A percentile compares a stretch with the other conserved stretches of the same genome.
Conservation (phyloP, 352 stramenopile species). For the Phytophthora colocasiae region DNA sequence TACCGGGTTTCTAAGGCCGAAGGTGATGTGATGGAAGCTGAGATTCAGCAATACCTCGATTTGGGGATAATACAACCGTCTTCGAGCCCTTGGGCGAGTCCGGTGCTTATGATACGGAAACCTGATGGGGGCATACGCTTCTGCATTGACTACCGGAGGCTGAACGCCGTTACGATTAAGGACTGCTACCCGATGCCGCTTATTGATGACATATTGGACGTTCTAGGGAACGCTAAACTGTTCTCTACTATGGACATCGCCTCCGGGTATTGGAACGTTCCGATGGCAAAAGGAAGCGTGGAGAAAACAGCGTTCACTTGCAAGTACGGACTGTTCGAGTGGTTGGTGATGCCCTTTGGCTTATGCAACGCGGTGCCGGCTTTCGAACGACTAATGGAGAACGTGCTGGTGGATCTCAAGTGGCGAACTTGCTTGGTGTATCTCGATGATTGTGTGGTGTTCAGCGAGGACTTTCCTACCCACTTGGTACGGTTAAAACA, state of each 20-base stretch:
- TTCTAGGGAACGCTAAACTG: background rate
- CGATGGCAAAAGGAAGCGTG: background rate
- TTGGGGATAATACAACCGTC: background rate
- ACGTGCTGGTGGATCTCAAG: too few species aligned
- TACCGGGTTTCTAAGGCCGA: conserved; percentile 5
- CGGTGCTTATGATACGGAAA: background rate
- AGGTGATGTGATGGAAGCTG: conserved; percentile 8
- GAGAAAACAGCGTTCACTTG: background rate
- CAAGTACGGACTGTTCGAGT: too few species aligned
- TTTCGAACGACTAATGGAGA: too few species aligned
- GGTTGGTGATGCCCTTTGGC: too few species aligned
- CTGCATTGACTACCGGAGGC: background rate
- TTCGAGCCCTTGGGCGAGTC: background rate
- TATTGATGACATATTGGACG: background rate
- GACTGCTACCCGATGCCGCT: background rate
- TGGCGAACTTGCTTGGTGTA: too few species aligned
- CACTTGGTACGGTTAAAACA: too few species aligned
- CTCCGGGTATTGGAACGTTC: background rate
- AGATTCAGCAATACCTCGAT: background rate
- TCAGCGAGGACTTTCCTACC: too few species aligned
- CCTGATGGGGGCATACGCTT: background rate
- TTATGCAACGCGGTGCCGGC: too few species aligned
- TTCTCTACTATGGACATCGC: conserved; percentile 1
- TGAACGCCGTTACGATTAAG: background rate
- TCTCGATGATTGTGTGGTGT: too few species aligned